Evolutionary conservation across 768 basidiomycete species (phyloP), one percentile per base, ranked within the genome.

Genomic region (Rhodocollybia butyracea): DNA sequence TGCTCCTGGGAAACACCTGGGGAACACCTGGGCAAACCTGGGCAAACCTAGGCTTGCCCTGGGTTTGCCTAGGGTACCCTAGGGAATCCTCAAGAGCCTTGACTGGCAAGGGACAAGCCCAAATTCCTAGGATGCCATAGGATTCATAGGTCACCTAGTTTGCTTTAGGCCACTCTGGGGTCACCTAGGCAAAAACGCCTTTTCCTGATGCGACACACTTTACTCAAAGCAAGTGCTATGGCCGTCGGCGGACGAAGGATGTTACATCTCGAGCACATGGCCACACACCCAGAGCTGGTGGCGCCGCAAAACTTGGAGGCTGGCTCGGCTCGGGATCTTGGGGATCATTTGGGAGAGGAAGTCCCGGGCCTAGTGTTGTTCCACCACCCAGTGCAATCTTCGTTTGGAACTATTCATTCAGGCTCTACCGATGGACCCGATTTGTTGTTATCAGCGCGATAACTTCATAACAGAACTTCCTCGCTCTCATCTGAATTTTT

Each of bases 211-310:
- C 78, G 87, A 5, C 64, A 75, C 2, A 75, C 74, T 5, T 69
- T 89, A 17, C 67, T 77, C 19, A 82, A 74, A 34, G 74, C 75
- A 1, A 65, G 63, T 29, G 70, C 72, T 3, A 51, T 75, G 19
- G 72, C 79, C 5, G 70, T 86, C 0, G 88, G 88, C 15, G 89
- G 89, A 1, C 89, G 90, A 5, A 83, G 87, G 86, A 90, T 60
- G 88, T 91, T 24, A 41, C 51, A 12, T 40, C 41, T 5, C 27
- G 51, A 31, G 42, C 51, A 26, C 51, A 53, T 41, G 42, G 51
- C 21, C 22, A 40, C 17, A 53, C 51, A 24, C 51, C 51, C n/a
- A 53, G 51, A 30, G 17, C 40, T 11, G 27, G 39, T 19, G 51
- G 51, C 17, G 24, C 41, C 24, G 36, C 39, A 24, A 43, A 27